Base-by-base conservation (phyloP, 768 basidiomycete species). In the Boletus barrowsii region DNA sequence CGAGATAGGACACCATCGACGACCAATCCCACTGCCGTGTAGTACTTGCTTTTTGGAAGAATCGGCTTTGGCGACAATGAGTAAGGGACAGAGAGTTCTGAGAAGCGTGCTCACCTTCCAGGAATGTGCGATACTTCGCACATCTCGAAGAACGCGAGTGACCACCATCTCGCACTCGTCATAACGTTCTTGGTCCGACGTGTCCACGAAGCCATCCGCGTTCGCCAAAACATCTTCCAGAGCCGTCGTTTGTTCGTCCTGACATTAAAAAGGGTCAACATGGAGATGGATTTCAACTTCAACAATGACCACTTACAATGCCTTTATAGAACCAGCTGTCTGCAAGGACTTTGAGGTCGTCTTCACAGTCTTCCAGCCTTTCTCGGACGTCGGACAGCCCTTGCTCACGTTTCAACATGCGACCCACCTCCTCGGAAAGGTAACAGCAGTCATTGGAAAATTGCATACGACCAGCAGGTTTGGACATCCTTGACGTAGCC, bases 401-500 rank as follows among this genome's bases (percentile, higher is more conserved):
- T 29, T 73, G 74, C 53, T 73, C 75, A 10, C 44, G 29, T 18
- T 57, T 57, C 44, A 60, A 29, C 7, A 71, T 15, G 13, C 63
- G 62, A 18, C 18, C 29, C 0, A 87, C 66, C 60, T 87, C 80
- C 20, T 72, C 69, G 30, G 76, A 76, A 26, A 95, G 76, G 66
- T 87, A 90, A 20, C 80, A 62, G 59, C 86, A 91, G 57, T 95
- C 88, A 66, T 97, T 97, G 17, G 90, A 84, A 66, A 88, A 88
- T 46, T 83, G 81, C 79, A 96, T 85, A 1, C 79, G 75, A 26
- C 76, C 70, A 18, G 81, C 82, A 10, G 85, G 73, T 0, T 78
- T 73, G 36, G 76, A 68, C 30, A 89, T 68, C 42, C 76, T 72
- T 36, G 73, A 61, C 1, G 74, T 68, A 55, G 83, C 83, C 33